Evolutionary conservation across 371 early-diverging fungal genomes (phyloP).

Genomic region (Mucor saturninus): DNA sequence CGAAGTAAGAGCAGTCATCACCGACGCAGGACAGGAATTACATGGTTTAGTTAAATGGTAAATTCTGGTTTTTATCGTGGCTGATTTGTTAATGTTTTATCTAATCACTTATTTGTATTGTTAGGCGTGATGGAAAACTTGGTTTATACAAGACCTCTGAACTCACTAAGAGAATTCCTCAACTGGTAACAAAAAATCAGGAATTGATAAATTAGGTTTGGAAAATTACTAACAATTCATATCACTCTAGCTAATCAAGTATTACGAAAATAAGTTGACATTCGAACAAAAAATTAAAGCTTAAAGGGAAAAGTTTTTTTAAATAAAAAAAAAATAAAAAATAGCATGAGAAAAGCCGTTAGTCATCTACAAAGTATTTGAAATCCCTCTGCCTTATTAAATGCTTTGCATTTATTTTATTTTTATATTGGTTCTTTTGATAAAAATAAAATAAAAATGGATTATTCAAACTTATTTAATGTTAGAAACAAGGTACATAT

Average conservation of each 20-base stretch:
- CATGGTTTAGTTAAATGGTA: conserved; percentile 16
- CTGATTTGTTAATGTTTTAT: neutral
- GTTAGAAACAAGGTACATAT: conserved; percentile 63
- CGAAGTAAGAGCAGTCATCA: conserved; percentile 4
- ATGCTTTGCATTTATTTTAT: neutral
- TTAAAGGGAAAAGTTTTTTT: too few relatives aligned
- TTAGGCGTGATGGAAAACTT: conserved; percentile 20
- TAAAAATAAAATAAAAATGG: conserved; percentile 32
- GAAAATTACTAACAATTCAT: neutral
- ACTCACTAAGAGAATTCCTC: conserved; percentile 13
- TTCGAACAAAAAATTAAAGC: conserved; percentile 11
- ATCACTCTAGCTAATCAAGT: conserved; percentile 23
- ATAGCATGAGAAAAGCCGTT: conserved; percentile 11
- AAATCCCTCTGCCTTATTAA: neutral
- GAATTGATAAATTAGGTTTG: neutral
- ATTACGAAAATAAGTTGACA: conserved; percentile 21
- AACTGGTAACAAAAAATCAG: neutral
- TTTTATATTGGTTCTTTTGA: neutral
- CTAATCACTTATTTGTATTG: neutral
- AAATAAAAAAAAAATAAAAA: neutral
- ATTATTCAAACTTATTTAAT: conserved; percentile 60
- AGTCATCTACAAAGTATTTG: conserved; percentile 4
- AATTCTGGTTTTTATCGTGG: neutral
- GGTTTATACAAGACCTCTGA: conserved; percentile 12
- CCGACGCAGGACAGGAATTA: conserved; percentile 1